Percentiles rank a stretch among this genome's conserved stretches.
Evolutionary conservation across 2,329 filamentous ascomycete species (phyloP).

Genomic region (Geosmithia flava): DNA sequence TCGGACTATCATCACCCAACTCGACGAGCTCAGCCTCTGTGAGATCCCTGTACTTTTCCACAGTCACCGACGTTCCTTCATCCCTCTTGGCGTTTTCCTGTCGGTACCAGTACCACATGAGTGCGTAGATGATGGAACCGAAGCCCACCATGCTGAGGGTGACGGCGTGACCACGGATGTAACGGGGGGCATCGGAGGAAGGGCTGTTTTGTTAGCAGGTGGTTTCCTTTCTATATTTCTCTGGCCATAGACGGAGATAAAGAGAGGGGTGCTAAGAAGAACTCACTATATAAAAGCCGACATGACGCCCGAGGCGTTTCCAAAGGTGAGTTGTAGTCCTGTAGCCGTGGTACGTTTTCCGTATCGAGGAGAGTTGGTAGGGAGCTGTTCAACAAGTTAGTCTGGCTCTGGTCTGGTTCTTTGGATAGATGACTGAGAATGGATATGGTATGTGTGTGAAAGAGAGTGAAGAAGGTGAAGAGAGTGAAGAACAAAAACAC

Average conservation of each 20-base stretch:
- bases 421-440: not conserved
- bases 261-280: not conserved
- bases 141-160: constrained; percentile 46
- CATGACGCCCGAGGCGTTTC: constrained; percentile 63
- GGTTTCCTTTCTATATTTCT: not conserved
- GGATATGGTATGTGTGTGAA: not conserved
- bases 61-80: constrained; percentile 18
- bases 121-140: constrained; percentile 36
- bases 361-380: constrained; percentile 60
- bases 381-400: constrained; percentile 20
- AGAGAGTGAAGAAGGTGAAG: not conserved
- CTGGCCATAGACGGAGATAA: not conserved
- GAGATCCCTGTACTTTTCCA: constrained; percentile 24
- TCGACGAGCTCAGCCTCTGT: constrained; percentile 34
- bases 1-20: constrained; percentile 39
- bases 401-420: no score
- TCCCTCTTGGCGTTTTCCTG: constrained; percentile 32
- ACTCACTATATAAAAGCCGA: constrained; percentile 50
- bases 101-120: constrained; percentile 41
- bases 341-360: constrained; percentile 64
- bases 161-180: constrained; percentile 47
- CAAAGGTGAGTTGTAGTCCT: constrained; percentile 57
- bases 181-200: constrained; percentile 38
- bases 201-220: constrained; percentile 16
- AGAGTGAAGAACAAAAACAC: constrained; percentile 4